A percentile compares a stretch with the other conserved stretches of the same genome.
Evolutionary conservation across 257 asterid genomes (phyloP).

Genomic region (Fraxinus anomala): DNA sequence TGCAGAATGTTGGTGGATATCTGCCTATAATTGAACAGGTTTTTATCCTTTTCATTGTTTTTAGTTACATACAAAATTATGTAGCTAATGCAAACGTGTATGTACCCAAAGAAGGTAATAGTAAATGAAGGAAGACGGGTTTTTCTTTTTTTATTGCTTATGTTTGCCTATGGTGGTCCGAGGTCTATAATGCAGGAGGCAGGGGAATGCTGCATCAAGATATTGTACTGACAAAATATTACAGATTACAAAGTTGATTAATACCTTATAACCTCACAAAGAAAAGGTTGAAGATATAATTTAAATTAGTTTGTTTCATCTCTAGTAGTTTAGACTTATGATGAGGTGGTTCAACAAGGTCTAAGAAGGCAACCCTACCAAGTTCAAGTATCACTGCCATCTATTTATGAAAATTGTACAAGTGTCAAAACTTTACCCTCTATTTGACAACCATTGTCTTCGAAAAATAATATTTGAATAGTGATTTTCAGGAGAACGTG

Average conservation of each 20-base stretch:
- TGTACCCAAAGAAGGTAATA: not conserved
- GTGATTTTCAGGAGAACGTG: no score
- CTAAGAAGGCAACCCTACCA: not conserved
- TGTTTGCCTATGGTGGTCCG: not conserved
- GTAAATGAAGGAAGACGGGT: not conserved
- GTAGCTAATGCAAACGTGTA: not conserved
- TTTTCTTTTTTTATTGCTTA: not conserved
- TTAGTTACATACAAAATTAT: not conserved
- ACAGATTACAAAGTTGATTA: not conserved
- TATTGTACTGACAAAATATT: not conserved
- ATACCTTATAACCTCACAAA: not conserved
- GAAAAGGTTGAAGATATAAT: not conserved
- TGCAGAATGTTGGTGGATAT: slow-evolving; percentile 82
- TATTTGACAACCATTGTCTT: no score
- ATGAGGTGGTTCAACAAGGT: not conserved
- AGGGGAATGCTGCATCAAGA: not conserved
- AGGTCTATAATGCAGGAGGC: not conserved
- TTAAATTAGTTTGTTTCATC: not conserved
- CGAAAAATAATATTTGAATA: no score
- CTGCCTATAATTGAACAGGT: slow-evolving; percentile 91
- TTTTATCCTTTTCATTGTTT: not conserved
- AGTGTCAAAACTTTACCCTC: not conserved
- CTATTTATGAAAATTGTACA: not conserved
- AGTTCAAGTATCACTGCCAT: not conserved
- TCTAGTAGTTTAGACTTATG: not conserved